phyloP scores from a whole-genome alignment of 2,329 filamentous ascomycete genomes.

The Nigrospora osmanthi region DNA sequence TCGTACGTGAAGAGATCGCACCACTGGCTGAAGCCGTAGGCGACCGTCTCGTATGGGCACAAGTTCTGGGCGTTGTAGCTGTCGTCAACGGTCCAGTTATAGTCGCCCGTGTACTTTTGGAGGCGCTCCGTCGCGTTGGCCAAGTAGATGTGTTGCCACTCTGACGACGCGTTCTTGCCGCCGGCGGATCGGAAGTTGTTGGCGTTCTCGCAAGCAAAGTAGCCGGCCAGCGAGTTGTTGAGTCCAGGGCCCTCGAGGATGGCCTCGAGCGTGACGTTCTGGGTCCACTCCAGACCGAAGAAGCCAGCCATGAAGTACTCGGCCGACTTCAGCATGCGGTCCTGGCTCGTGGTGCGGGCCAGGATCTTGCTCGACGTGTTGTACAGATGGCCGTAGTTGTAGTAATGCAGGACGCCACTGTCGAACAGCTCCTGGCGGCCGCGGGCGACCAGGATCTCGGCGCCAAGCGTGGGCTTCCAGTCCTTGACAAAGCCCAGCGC shows the following conservation, averaged over 20 bases:
- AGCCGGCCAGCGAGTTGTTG: constrained; percentile 66
- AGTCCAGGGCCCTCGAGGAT: constrained; percentile 57
- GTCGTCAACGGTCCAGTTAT: constrained; percentile 58
- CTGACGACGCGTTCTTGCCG: constrained; percentile 42
- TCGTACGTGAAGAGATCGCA: constrained; percentile 68
- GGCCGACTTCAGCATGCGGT: constrained; percentile 69
- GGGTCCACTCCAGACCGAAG: constrained; percentile 65
- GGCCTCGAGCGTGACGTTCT: constrained; percentile 64
- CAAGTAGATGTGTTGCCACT: constrained; percentile 61
- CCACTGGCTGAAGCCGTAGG: constrained; percentile 66
- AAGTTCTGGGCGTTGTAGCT: constrained; percentile 62
- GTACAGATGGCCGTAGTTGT: constrained; percentile 64
- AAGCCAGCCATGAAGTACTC: constrained; percentile 76
- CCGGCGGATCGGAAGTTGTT: constrained; percentile 32
- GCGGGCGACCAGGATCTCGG: constrained; percentile 64
- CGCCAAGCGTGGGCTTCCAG: constrained; percentile 63
- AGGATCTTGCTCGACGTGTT: constrained; percentile 67
- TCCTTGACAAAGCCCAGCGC: constrained; percentile 57
- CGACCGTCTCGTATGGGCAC: constrained; percentile 73
- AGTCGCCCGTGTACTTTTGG: constrained; percentile 41
- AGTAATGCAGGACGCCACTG: constrained; percentile 61
- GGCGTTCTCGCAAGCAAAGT: constrained; percentile 58
- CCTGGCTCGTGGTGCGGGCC: constrained; percentile 66
- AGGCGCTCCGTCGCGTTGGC: constrained; percentile 50
- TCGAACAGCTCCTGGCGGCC: constrained; percentile 69